A percentile compares a stretch with the other conserved stretches of the same genome.
These are phyloP conservation scores for Pestalotiopsis fici DNA, from an alignment of 2,329 filamentous ascomycete genomes.

Conservation along the genomic window DNA sequence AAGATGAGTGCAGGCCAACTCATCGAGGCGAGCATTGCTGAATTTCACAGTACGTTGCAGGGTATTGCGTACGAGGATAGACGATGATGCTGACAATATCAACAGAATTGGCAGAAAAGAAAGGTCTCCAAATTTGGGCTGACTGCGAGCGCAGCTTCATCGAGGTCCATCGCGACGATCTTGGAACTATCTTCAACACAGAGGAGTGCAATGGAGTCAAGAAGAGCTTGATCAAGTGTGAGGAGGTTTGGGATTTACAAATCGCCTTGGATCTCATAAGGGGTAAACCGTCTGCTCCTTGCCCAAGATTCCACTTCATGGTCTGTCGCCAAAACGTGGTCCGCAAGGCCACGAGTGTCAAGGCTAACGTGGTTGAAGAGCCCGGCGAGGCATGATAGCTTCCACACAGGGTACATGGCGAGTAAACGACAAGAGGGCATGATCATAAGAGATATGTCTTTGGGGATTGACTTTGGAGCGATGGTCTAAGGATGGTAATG, in stretches of 20 bases:
- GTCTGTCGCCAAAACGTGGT: neutral
- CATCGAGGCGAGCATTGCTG: neutral
- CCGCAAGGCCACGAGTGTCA: neutral
- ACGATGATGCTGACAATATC: neutral
- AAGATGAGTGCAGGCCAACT: neutral
- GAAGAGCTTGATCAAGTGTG: neutral
- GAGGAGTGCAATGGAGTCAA: neutral
- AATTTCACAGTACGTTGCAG: neutral
- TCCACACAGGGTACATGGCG: too few relatives aligned
- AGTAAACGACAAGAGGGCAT: too few relatives aligned
- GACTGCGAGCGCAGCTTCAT: constrained; percentile 18
- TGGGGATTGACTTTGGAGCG: too few relatives aligned
- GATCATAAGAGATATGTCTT: too few relatives aligned
- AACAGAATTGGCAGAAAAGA: constrained; percentile 14
- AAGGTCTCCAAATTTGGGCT: constrained; percentile 15
- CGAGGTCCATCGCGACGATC: constrained; percentile 15
- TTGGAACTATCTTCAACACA: neutral
- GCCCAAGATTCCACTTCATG: constrained; percentile 2
- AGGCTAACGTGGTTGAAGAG: neutral
- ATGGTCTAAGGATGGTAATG: too few relatives aligned
- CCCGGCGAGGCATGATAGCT: neutral
- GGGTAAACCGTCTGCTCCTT: too few relatives aligned
- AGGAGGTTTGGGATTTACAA: too few relatives aligned
- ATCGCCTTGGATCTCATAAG: too few relatives aligned
- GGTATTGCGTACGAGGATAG: neutral